Percentiles rank a stretch among this genome's conserved stretches.
phyloP scores from a whole-genome alignment of 2,329 filamentous ascomycete species.

The Sphaceloma murrayae region DNA sequence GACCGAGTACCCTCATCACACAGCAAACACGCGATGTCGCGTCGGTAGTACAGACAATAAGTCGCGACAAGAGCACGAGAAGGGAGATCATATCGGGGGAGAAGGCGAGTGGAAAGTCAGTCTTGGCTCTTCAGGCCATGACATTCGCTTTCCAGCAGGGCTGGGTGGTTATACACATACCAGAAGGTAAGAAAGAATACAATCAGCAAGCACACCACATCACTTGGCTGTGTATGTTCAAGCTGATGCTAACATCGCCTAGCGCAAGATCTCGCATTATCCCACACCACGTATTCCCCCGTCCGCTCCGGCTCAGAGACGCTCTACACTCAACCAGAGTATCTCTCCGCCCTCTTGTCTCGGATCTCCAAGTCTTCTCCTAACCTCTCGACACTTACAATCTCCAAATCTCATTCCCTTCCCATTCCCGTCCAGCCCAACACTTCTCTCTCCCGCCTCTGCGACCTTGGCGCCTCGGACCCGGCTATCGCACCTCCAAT shows the following conservation, averaged over 20 bases:
- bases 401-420: constrained; percentile 48
- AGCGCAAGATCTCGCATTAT: constrained; percentile 75
- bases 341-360: constrained; percentile 63
- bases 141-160: constrained; percentile 69
- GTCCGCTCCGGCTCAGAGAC: constrained; percentile 46
- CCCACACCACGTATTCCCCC: constrained; percentile 68
- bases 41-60: constrained; percentile 50
- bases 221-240: constrained; percentile 19
- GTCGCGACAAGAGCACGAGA: constrained; percentile 31
- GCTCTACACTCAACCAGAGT: constrained; percentile 67
- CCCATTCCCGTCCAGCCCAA: constrained; percentile 49
- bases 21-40: constrained; percentile 66
- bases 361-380: constrained; percentile 64
- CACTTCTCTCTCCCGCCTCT: constrained; percentile 57
- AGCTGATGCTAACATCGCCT: constrained; percentile 20
- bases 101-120: constrained; percentile 73
- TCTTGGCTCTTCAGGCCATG: constrained; percentile 74
- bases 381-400: constrained; percentile 47
- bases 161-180: constrained; percentile 83
- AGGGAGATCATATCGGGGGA: constrained; percentile 64
- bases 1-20: constrained; percentile 69
- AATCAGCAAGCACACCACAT: background rate
- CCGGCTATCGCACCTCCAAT: constrained; percentile 69
- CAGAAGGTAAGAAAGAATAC: constrained; percentile 74
- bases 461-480: constrained; percentile 60